A percentile compares a stretch with the other conserved stretches of the same genome.
Evolutionary conservation across 73 alveolate species (phyloP).

Genomic region (Tetrahymena elliotti): DNA sequence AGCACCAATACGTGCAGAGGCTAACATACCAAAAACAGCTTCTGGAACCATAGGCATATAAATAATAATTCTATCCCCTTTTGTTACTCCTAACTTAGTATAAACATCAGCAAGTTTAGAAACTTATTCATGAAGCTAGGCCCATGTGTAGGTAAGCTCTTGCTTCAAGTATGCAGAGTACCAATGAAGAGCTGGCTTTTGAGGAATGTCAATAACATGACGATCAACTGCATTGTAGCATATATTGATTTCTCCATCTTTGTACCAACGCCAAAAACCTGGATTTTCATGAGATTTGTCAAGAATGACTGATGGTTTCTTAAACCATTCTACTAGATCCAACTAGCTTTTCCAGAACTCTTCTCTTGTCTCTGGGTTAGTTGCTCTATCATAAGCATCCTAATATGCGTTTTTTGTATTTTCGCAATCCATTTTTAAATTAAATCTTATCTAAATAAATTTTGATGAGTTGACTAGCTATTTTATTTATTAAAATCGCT

Average conservation of each 20-base stretch:
- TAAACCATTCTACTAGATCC: constrained; percentile 27
- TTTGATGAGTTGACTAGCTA: background rate
- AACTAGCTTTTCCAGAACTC: constrained; percentile 7
- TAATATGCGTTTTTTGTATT: background rate
- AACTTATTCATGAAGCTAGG: constrained; percentile 73
- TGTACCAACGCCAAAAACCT: constrained; percentile 25
- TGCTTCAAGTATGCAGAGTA: constrained; percentile 66
- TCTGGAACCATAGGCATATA: constrained; percentile 99
- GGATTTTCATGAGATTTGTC: constrained; percentile 2
- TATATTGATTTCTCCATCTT: constrained; percentile 84
- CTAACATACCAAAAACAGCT: constrained; percentile 92
- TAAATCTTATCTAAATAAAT: background rate
- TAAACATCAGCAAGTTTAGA: constrained; percentile 84
- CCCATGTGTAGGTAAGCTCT: constrained; percentile 63
- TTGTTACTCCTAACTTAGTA: constrained; percentile 66
- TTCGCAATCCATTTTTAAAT: background rate
- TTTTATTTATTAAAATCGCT: background rate
- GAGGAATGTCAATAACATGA: constrained; percentile 74
- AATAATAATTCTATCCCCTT: constrained; percentile 91
- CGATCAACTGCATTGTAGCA: constrained; percentile 97
- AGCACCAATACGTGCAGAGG: constrained; percentile 99
- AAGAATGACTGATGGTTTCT: constrained; percentile 2
- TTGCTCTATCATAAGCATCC: constrained; percentile 6
- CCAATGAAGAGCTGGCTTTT: constrained; percentile 70
- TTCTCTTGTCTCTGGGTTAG: constrained; percentile 1